These are phyloP conservation scores for Ailanthus altissimus DNA, from an alignment of 345 rosid species.

Conservation along the genomic window DNA sequence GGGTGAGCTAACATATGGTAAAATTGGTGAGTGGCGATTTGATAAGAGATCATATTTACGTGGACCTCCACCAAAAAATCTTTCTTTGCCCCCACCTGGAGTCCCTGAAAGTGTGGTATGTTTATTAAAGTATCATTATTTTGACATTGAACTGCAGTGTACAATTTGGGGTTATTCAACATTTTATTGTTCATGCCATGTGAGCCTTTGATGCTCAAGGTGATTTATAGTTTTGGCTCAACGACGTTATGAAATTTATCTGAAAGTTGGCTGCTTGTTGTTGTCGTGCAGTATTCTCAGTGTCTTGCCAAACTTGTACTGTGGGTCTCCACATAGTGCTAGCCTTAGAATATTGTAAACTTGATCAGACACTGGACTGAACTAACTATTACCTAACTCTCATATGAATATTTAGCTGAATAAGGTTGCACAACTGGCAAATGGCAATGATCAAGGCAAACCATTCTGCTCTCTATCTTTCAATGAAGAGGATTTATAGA, in stretches of 20 bases:
- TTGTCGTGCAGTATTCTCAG: neutral
- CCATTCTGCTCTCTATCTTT: neutral
- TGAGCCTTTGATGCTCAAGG: neutral
- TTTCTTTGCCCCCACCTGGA: slow-evolving; percentile 83
- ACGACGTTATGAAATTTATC: neutral
- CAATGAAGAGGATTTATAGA: neutral
- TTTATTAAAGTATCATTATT: neutral
- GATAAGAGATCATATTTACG: slow-evolving; percentile 88
- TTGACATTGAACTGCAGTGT: neutral
- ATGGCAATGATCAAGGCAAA: neutral
- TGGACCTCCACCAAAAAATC: slow-evolving; percentile 79
- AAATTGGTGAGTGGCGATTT: slow-evolving; percentile 90
- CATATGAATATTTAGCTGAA: neutral
- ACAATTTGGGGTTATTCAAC: neutral
- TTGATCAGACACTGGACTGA: neutral
- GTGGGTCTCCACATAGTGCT: neutral
- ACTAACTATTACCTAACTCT: neutral
- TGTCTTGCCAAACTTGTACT: neutral
- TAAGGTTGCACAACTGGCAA: neutral
- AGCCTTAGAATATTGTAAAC: neutral
- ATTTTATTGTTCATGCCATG: neutral
- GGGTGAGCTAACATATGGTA: slow-evolving; percentile 90
- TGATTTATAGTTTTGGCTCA: neutral
- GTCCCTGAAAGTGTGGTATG: slow-evolving; percentile 98
- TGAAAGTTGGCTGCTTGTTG: neutral